Evolutionary conservation across 1,284 basidiomycete genomes (phyloP).

Genomic region (Trichosporon sp.): DNA sequence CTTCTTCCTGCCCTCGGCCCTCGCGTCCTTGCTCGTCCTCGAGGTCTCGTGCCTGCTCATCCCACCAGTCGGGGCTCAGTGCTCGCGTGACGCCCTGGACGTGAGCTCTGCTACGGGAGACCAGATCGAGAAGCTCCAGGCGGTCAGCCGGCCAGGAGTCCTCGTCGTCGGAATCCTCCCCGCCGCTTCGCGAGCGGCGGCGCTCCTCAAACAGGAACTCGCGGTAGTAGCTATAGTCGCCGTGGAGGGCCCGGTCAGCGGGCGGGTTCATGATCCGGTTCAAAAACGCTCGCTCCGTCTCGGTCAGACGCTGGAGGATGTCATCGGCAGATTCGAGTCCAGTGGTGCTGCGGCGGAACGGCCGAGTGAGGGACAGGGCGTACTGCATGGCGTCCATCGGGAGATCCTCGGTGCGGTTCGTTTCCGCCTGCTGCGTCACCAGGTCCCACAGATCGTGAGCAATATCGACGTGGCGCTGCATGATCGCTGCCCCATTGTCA

Average conservation of each 20-base stretch:
- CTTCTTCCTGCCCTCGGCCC: background rate
- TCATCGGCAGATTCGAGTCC: background rate
- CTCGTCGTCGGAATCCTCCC: background rate
- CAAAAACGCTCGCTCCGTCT: conserved; percentile 11
- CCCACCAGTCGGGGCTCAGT: conserved; percentile 6
- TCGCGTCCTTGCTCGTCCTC: background rate
- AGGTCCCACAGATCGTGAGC: conserved; percentile 15
- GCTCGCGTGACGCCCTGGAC: conserved; percentile 9
- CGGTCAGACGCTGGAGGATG: background rate
- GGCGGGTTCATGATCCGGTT: conserved; percentile 4
- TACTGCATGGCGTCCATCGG: background rate
- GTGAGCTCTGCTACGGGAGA: conserved; percentile 8
- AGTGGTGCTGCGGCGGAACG: conserved; percentile 1
- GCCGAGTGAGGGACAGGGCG: background rate
- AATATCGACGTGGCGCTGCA: conserved; percentile 16
- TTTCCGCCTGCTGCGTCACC: conserved; percentile 4
- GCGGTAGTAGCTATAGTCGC: conserved; percentile 18
- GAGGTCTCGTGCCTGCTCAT: background rate
- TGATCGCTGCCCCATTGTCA: conserved; percentile 3
- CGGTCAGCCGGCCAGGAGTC: conserved; percentile 7
- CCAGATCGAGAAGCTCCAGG: conserved; percentile 13
- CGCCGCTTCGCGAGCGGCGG: background rate
- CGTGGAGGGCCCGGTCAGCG: background rate
- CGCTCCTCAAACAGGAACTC: conserved; percentile 14
- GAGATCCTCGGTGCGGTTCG: background rate